Evolutionary conservation across 495 filamentous ascomycete species (phyloP).

Genomic region (Xylona heveae): DNA sequence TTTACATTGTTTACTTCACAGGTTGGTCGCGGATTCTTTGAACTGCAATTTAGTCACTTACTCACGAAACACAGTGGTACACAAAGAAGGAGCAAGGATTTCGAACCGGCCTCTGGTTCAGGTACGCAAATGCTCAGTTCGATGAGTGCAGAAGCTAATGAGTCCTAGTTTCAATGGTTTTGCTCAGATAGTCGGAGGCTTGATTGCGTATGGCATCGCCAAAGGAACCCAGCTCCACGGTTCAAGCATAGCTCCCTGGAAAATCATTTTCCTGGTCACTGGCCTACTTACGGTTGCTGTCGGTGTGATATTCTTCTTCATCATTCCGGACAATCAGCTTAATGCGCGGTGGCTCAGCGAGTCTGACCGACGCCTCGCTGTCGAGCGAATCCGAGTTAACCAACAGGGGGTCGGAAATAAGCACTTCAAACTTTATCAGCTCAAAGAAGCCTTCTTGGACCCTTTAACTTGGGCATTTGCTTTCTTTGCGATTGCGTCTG

Average conservation of each 20-base stretch:
- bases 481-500: conserved; percentile 13
- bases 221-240: conserved; percentile 14
- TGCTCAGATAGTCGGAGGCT: conserved; percentile 24
- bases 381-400: conserved; percentile 39
- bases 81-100: conserved; percentile 27
- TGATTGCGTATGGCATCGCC: conserved; percentile 22
- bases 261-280: conserved; percentile 21
- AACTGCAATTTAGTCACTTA: neutral
- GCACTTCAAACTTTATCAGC: conserved; percentile 41
- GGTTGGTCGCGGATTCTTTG: conserved; percentile 8
- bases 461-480: conserved; percentile 32
- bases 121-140: neutral
- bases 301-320: conserved; percentile 18
- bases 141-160: neutral
- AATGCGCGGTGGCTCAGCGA: conserved; percentile 23
- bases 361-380: conserved; percentile 27
- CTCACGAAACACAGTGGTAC: conserved; percentile 14
- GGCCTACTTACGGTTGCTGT: conserved; percentile 20
- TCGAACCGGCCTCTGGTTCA: conserved; percentile 26
- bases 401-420: conserved; percentile 52
- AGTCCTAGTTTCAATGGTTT: conserved; percentile 20
- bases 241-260: conserved; percentile 17
- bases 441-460: conserved; percentile 34
- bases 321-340: conserved; percentile 27
- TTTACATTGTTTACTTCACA: conserved; percentile 28